Evolutionary conservation across 2,329 filamentous ascomycete species (phyloP).

Genomic region (Diaporthe ampelina): DNA sequence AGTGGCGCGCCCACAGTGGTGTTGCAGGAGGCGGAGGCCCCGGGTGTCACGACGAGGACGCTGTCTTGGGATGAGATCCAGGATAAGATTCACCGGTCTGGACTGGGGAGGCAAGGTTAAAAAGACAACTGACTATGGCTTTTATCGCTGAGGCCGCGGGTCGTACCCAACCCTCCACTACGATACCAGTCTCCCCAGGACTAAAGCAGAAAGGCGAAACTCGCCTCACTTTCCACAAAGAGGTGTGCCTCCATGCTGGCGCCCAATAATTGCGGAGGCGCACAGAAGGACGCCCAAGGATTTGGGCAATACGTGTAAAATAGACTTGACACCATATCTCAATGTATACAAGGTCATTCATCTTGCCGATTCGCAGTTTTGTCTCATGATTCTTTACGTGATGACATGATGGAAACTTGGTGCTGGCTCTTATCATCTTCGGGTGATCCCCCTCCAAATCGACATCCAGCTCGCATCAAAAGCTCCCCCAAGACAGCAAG

Average conservation of each 20-base stretch:
- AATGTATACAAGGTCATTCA: slow-evolving; percentile 7
- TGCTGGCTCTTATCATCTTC: neutral
- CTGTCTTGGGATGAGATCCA: slow-evolving; percentile 93
- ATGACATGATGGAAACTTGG: neutral
- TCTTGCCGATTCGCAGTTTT: neutral
- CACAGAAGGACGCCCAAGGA: neutral
- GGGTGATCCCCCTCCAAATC: neutral
- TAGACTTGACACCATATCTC: slow-evolving; percentile 28
- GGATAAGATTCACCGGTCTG: slow-evolving; percentile 86
- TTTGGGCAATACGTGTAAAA: slow-evolving; percentile 12
- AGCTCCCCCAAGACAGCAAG: neutral
- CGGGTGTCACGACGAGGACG: slow-evolving; percentile 75
- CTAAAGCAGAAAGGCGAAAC: neutral
- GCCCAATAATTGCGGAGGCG: neutral
- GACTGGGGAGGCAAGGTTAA: slow-evolving; percentile 72
- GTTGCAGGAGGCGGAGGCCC: slow-evolving; percentile 87
- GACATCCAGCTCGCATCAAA: neutral
- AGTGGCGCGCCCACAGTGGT: slow-evolving; percentile 95
- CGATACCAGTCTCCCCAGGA: neutral
- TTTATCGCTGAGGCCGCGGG: neutral
- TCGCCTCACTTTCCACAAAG: neutral
- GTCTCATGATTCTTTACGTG: neutral
- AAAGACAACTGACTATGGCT: neutral
- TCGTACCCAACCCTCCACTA: no score
- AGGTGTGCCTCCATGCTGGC: neutral